A percentile compares a stretch with the other conserved stretches of the same genome.
These are phyloP conservation scores for Microdochium trichocladiopsis DNA, from an alignment of 2,329 filamentous ascomycete species.

Conservation along the genomic window DNA sequence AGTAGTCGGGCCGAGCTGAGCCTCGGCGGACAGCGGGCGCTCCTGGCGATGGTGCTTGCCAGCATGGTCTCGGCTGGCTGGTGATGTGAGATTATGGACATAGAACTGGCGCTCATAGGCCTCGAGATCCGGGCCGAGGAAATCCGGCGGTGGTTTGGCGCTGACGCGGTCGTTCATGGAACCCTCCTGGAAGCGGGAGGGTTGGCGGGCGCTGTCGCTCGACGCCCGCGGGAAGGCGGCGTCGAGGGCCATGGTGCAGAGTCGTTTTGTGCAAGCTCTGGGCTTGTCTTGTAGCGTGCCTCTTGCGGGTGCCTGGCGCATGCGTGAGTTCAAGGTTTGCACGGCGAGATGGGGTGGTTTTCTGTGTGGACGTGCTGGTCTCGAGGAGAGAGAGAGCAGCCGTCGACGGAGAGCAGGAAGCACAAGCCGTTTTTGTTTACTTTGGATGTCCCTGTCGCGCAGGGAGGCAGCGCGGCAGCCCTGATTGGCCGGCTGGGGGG, in stretches of 20 bases:
- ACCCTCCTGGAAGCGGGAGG: conserved; percentile 61
- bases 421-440: not conserved
- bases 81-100: too few relatives aligned
- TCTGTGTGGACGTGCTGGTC: too few relatives aligned
- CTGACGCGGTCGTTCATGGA: conserved; percentile 81
- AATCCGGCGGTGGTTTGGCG: conserved; percentile 61
- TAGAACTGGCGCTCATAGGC: conserved; percentile 22
- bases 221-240: conserved; percentile 25
- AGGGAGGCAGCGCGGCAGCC: not conserved
- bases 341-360: too few relatives aligned
- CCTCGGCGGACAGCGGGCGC: conserved; percentile 14
- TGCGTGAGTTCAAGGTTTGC: too few relatives aligned
- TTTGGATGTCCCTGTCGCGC: not conserved
- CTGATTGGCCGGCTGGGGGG: not conserved
- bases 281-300: not conserved
- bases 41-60: conserved; percentile 7
- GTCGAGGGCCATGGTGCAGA: conserved; percentile 13
- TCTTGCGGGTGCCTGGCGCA: too few relatives aligned
- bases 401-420: too few relatives aligned
- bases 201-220: conserved; percentile 27
- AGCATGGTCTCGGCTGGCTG: too few relatives aligned
- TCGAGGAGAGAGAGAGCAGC: too few relatives aligned
- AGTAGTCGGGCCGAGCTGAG: conserved; percentile 3
- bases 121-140: conserved; percentile 37
- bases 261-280: not conserved